Percentiles rank a stretch among this genome's conserved stretches.
These are phyloP conservation scores for Arthrobotrys entomopaga DNA, from an alignment of 2,329 filamentous ascomycete species.

Conservation along the genomic window DNA sequence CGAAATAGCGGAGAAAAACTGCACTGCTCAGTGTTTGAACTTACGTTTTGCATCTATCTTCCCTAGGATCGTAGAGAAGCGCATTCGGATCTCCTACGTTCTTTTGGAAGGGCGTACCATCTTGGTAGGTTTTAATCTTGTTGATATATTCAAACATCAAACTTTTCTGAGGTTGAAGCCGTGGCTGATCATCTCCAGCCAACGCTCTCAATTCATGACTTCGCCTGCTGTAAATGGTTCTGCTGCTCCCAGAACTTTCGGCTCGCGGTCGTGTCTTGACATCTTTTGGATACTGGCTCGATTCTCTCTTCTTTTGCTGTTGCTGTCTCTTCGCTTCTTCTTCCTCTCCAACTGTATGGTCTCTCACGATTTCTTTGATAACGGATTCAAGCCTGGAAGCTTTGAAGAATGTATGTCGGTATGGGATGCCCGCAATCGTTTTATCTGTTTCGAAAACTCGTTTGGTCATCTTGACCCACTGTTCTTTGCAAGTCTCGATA, in stretches of 20 bases:
- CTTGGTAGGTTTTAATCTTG: constrained; percentile 32
- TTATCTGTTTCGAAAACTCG: constrained; percentile 98
- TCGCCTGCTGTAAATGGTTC: constrained; percentile 87
- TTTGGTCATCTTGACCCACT: constrained; percentile 92
- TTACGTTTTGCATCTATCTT: constrained; percentile 53
- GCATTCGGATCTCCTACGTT: constrained; percentile 35
- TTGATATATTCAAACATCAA: constrained; percentile 32
- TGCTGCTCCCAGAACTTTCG: constrained; percentile 29
- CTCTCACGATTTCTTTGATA: constrained; percentile 84
- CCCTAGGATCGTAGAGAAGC: constrained; percentile 53
- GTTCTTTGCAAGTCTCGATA: constrained; percentile 93
- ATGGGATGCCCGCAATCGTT: constrained; percentile 93
- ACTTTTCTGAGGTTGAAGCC: constrained; percentile 17
- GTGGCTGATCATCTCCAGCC: constrained; percentile 16
- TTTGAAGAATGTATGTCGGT: constrained; percentile 89
- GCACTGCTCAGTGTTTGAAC: not conserved
- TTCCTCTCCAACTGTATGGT: constrained; percentile 78
- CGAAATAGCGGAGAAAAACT: too few species aligned
- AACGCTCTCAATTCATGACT: constrained; percentile 88
- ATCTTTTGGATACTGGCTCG: constrained; percentile 21
- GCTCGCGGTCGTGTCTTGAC: constrained; percentile 21
- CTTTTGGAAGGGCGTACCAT: not conserved
- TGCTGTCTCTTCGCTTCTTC: constrained; percentile 60
- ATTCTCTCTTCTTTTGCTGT: constrained; percentile 18
- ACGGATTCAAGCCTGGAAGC: constrained; percentile 93